These are phyloP conservation scores for Stachybotrys chartarum DNA, from an alignment of 2,329 filamentous ascomycete genomes.

Conservation along the genomic window DNA sequence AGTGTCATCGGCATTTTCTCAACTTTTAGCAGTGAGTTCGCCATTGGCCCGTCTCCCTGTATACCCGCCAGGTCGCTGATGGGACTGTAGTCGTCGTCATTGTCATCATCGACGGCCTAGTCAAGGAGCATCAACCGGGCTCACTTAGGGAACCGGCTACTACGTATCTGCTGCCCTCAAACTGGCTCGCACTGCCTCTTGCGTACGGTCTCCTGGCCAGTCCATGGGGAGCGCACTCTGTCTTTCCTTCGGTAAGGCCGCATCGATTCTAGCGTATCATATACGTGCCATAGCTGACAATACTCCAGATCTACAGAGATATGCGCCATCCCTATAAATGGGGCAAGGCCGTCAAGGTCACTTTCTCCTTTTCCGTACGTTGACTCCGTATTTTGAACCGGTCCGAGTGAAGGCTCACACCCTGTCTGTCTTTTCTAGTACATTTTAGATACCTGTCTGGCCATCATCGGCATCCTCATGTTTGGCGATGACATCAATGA, in stretches of 20 bases:
- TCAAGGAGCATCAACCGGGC: slow-evolving; percentile 72
- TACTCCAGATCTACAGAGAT: slow-evolving; percentile 49
- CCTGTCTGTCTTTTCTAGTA: slow-evolving; percentile 41
- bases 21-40: slow-evolving; percentile 72
- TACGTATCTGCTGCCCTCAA: slow-evolving; percentile 75
- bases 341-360: slow-evolving; percentile 63
- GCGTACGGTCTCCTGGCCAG: slow-evolving; percentile 88
- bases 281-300: neutral
- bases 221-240: slow-evolving; percentile 55
- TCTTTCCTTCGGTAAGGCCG: slow-evolving; percentile 66
- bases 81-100: slow-evolving; percentile 63
- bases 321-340: slow-evolving; percentile 78
- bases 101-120: slow-evolving; percentile 76
- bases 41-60: neutral
- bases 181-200: slow-evolving; percentile 81
- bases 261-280: neutral
- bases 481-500: slow-evolving; percentile 85
- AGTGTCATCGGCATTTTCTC: slow-evolving; percentile 89
- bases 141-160: slow-evolving; percentile 74
- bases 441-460: slow-evolving; percentile 72
- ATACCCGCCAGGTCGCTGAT: neutral
- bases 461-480: slow-evolving; percentile 83
- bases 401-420: neutral
- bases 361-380: slow-evolving; percentile 76
- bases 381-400: neutral